Percentiles rank a stretch among this genome's conserved stretches.
These are phyloP conservation scores for Phytophthora niederhauseri DNA, from an alignment of 352 stramenopile species.

Conservation along the genomic window DNA sequence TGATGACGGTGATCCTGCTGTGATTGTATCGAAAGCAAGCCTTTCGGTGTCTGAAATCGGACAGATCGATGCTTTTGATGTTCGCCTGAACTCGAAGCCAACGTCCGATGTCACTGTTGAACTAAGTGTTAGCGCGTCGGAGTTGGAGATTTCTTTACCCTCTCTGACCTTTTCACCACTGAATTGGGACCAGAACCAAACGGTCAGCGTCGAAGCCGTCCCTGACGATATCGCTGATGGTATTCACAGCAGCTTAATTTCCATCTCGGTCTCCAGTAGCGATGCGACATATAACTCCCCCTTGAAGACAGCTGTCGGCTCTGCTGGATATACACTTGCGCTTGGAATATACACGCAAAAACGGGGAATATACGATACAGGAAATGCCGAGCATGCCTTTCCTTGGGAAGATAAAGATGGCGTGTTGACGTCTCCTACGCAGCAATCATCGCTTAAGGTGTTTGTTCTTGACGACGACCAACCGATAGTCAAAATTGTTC, in stretches of 20 bases:
- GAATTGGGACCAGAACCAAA: constrained; percentile 50
- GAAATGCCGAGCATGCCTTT: constrained; percentile 57
- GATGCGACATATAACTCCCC: constrained; percentile 49
- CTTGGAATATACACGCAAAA: constrained; percentile 55
- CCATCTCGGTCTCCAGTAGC: constrained; percentile 36
- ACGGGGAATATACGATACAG: constrained; percentile 57
- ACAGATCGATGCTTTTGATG: constrained; percentile 52
- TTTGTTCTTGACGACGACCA: constrained; percentile 69
- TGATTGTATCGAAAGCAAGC: constrained; percentile 70
- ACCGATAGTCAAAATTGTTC: constrained; percentile 36
- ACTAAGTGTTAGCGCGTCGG: constrained; percentile 5
- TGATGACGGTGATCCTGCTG: constrained; percentile 65
- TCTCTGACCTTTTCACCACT: constrained; percentile 47
- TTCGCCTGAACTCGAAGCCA: constrained; percentile 60
- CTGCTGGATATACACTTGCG: constrained; percentile 43
- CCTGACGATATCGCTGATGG: constrained; percentile 44
- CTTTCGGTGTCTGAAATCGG: constrained; percentile 73
- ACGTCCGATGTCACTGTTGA: constrained; percentile 46
- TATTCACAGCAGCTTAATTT: constrained; percentile 44
- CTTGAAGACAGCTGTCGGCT: constrained; percentile 29
- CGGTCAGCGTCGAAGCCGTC: constrained; percentile 38
- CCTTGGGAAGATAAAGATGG: constrained; percentile 49
- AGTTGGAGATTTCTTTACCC: constrained; percentile 33
- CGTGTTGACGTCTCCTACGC: constrained; percentile 52
- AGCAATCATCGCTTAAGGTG: constrained; percentile 24